Conservation (phyloP, 495 filamentous ascomycete genomes). For the Aeminium ludgeri region DNA sequence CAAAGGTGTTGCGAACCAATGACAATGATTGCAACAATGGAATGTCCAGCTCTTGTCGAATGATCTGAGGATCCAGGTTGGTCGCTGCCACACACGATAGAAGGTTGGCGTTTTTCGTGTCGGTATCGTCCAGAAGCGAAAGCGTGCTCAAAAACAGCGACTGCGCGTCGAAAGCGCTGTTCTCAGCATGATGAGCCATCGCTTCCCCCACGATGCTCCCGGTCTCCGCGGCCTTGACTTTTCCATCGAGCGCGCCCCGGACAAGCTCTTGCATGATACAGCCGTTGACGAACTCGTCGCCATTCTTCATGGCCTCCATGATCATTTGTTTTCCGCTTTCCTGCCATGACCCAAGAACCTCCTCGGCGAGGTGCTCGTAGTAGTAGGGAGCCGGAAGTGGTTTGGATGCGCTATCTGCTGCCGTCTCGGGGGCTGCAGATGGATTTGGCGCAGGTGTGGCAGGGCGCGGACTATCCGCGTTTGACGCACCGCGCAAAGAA, state of each 20-base stretch:
- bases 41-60: slow-evolving; percentile 73
- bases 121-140: slow-evolving; percentile 56
- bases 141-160: slow-evolving; percentile 69
- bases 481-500: background rate
- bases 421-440: background rate
- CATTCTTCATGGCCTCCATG: slow-evolving; percentile 37
- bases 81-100: slow-evolving; percentile 47
- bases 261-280: slow-evolving; percentile 75
- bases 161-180: slow-evolving; percentile 27
- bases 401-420: background rate
- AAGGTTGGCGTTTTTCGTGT: slow-evolving; percentile 30
- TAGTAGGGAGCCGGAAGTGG: slow-evolving; percentile 24
- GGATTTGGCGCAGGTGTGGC: slow-evolving; percentile 1
- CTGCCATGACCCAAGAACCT: slow-evolving; percentile 33
- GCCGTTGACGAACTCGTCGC: slow-evolving; percentile 48
- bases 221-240: slow-evolving; percentile 46
- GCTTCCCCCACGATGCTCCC: slow-evolving; percentile 62
- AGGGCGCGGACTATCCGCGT: slow-evolving; percentile 2
- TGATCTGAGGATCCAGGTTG: slow-evolving; percentile 48
- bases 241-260: slow-evolving; percentile 49
- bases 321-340: slow-evolving; percentile 34
- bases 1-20: slow-evolving; percentile 70
- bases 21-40: slow-evolving; percentile 53
- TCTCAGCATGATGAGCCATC: slow-evolving; percentile 37
- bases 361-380: slow-evolving; percentile 42